Conservation (phyloP, 2,329 filamentous ascomycete genomes). For the Emericellopsis cladophorae region DNA sequence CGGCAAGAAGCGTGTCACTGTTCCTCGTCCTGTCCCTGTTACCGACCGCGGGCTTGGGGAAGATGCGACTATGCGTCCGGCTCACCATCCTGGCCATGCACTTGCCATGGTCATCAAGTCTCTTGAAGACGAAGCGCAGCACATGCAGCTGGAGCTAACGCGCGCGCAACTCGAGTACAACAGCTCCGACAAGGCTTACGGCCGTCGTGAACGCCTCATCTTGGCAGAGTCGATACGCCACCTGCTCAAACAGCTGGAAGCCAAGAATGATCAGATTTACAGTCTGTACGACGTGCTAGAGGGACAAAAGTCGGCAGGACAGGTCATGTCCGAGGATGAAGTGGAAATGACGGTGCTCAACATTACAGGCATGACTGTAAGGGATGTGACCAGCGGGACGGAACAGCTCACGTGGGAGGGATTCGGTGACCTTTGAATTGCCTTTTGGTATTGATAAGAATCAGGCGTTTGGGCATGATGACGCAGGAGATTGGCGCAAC, state of each 20-base stretch:
- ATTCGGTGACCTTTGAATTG: constrained; percentile 13
- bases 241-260: constrained; percentile 51
- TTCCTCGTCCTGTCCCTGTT: constrained; percentile 53
- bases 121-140: constrained; percentile 65
- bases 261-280: constrained; percentile 71
- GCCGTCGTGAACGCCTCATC: constrained; percentile 49
- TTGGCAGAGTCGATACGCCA: constrained; percentile 49
- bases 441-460: not conserved
- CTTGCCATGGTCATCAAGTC: constrained; percentile 76
- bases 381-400: constrained; percentile 22
- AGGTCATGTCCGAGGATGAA: constrained; percentile 49
- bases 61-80: constrained; percentile 48
- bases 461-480: not conserved
- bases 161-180: constrained; percentile 51
- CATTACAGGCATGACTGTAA: constrained; percentile 32
- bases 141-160: constrained; percentile 60
- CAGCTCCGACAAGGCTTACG: constrained; percentile 51
- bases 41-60: constrained; percentile 44
- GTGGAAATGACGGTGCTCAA: constrained; percentile 51
- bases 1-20: constrained; percentile 46
- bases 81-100: constrained; percentile 57
- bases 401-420: constrained; percentile 29
- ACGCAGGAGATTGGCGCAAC: too few species aligned
- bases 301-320: constrained; percentile 56
- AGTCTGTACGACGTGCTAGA: constrained; percentile 73